These are phyloP conservation scores for Centrapalus pauciflorus DNA, from an alignment of 129 eudicot species.

Conservation along the genomic window DNA sequence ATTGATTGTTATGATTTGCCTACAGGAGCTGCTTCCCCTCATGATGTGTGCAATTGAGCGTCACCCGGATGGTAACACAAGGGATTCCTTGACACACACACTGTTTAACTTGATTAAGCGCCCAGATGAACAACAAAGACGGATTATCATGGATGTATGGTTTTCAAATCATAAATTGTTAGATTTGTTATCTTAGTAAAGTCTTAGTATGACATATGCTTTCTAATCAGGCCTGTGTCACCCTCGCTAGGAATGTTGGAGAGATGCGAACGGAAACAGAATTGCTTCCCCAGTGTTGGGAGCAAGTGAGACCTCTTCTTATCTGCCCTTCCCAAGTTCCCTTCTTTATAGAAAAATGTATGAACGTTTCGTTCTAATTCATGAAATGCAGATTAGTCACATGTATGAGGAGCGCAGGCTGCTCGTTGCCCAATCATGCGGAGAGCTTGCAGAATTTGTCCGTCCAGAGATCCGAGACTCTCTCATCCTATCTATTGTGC, in stretches of 20 bases:
- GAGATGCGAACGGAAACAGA: conserved; percentile 96
- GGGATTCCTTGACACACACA: conserved; percentile 97
- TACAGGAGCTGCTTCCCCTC: conserved; percentile 94
- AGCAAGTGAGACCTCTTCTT: conserved; percentile 61
- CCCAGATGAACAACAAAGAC: conserved; percentile 93
- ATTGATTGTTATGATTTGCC: conserved; percentile 20
- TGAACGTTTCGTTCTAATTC: background rate
- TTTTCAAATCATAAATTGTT: conserved; percentile 13
- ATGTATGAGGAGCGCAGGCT: conserved; percentile 94
- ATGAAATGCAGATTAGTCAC: conserved; percentile 73
- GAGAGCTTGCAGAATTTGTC: conserved; percentile 91
- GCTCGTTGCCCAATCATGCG: conserved; percentile 99
- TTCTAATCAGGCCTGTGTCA: conserved; percentile 85
- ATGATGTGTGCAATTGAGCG: conserved; percentile 99
- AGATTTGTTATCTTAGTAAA: background rate
- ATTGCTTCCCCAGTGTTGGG: conserved; percentile 99
- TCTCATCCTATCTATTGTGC: conserved; percentile 84
- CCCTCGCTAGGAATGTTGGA: conserved; percentile 84
- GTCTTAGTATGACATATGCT: conserved; percentile 4
- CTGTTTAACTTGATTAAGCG: conserved; percentile 93
- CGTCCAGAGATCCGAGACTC: conserved; percentile 98
- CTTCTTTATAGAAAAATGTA: background rate
- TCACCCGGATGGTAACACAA: conserved; percentile 78
- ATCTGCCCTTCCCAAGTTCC: conserved; percentile 2
- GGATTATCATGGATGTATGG: conserved; percentile 92